Conservation (phyloP, 495 filamentous ascomycete genomes). For the Penicillium antarcticum region DNA sequence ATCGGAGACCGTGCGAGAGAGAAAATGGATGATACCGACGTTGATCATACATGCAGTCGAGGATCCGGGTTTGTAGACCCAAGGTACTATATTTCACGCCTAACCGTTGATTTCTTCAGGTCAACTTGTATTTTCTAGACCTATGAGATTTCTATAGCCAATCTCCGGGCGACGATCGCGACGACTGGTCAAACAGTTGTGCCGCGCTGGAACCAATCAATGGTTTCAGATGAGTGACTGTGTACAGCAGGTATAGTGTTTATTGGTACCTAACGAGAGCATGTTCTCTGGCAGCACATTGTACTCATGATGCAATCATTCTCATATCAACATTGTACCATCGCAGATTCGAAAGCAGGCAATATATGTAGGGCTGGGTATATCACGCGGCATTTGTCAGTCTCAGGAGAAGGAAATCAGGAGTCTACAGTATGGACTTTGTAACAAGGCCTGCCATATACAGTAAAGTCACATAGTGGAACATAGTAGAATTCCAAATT, state of each 20-base stretch:
- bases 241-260: not conserved
- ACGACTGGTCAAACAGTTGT: conserved; percentile 8
- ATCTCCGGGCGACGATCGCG: conserved; percentile 3
- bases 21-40: conserved; percentile 21
- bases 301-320: not conserved
- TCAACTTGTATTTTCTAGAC: no score
- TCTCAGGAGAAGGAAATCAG: not conserved
- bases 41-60: conserved; percentile 20
- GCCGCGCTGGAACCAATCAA: conserved; percentile 3
- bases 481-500: no score
- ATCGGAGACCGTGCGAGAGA: not conserved
- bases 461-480: no score
- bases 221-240: not conserved
- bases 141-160: not conserved
- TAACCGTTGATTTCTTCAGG: not conserved
- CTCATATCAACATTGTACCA: no score
- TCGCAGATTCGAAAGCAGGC: no score
- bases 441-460: no score
- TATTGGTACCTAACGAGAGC: not conserved
- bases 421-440: not conserved
- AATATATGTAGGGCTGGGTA: not conserved
- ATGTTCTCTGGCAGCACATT: not conserved
- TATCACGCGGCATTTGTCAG: not conserved
- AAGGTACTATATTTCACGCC: conserved; percentile 4
- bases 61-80: conserved; percentile 9